phyloP scores from a whole-genome alignment of 768 basidiomycete genomes.

The Lactarius deliciosus region DNA sequence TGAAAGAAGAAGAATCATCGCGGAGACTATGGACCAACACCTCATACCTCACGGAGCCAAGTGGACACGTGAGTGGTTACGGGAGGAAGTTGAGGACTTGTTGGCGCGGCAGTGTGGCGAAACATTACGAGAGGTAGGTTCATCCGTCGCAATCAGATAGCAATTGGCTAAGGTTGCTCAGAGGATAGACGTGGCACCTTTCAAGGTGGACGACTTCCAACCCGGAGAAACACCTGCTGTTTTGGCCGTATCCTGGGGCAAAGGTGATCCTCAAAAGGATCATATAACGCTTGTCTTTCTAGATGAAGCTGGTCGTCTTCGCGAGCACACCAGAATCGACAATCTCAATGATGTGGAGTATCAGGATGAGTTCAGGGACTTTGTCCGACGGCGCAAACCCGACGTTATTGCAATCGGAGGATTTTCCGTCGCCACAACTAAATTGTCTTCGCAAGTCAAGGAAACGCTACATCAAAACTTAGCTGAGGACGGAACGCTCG shows the following conservation, averaged over 20 bases:
- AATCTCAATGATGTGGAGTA: constrained; percentile 73
- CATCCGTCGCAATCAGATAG: constrained; percentile 8
- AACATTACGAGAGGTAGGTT: constrained; percentile 65
- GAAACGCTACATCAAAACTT: constrained; percentile 42
- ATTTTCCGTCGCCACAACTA: constrained; percentile 77
- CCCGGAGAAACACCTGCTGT: constrained; percentile 74
- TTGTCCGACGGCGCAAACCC: constrained; percentile 80
- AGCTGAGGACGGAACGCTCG: constrained; percentile 19
- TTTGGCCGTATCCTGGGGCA: constrained; percentile 90
- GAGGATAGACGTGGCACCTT: constrained; percentile 86
- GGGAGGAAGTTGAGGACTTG: constrained; percentile 87
- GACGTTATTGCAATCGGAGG: constrained; percentile 90
- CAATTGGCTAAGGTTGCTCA: constrained; percentile 36
- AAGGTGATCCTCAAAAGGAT: constrained; percentile 92
- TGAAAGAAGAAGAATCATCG: constrained; percentile 73
- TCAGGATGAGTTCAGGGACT: constrained; percentile 71
- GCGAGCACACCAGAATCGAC: constrained; percentile 88
- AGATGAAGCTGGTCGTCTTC: constrained; percentile 84
- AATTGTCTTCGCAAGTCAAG: constrained; percentile 64
- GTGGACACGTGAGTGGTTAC: constrained; percentile 85
- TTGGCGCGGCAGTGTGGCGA: constrained; percentile 67
- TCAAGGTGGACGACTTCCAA: constrained; percentile 56
- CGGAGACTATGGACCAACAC: constrained; percentile 74
- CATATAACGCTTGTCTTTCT: constrained; percentile 81
- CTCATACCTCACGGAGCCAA: constrained; percentile 83